Evolutionary conservation across 805 yeast species (phyloP).

Genomic region (Saccharomycopsis guyanensis): DNA sequence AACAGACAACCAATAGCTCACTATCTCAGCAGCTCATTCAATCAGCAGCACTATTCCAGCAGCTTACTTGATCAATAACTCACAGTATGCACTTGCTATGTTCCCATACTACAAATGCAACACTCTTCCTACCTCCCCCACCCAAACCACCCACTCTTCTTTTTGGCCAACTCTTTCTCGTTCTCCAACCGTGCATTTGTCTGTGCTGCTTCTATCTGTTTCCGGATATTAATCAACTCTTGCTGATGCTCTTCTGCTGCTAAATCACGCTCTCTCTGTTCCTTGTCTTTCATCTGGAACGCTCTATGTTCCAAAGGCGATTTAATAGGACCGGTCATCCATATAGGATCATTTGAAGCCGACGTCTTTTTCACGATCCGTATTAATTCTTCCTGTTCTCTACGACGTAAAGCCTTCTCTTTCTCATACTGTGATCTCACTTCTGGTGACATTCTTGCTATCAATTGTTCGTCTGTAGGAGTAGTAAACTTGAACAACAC

Average conservation of each 20-base stretch:
- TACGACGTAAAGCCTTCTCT: slow-evolving; percentile 51
- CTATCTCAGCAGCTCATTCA: no score
- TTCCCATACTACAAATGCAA: no score
- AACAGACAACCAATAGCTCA: no score
- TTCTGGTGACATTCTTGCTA: slow-evolving; percentile 75
- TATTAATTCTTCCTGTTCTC: slow-evolving; percentile 65
- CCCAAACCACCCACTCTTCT: slow-evolving; percentile 28
- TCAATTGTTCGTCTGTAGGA: slow-evolving; percentile 78
- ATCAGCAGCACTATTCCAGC: no score
- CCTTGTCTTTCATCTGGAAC: slow-evolving; percentile 34
- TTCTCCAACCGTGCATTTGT: slow-evolving; percentile 26
- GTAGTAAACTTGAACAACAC: slow-evolving; percentile 63
- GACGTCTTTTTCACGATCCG: slow-evolving; percentile 57
- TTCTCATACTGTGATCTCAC: slow-evolving; percentile 65
- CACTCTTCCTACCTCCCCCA: no score
- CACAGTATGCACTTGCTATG: no score
- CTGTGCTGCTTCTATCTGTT: slow-evolving; percentile 32
- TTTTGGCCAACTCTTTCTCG: slow-evolving; percentile 26
- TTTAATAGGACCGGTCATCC: slow-evolving; percentile 68
- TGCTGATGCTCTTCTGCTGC: slow-evolving; percentile 37
- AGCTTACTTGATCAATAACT: no score
- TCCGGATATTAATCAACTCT: slow-evolving; percentile 36
- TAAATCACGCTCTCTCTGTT: slow-evolving; percentile 39
- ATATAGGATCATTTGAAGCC: slow-evolving; percentile 66
- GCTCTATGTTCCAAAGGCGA: slow-evolving; percentile 54